A percentile compares a stretch with the other conserved stretches of the same genome.
These are phyloP conservation scores for Pleurotus cornucopiae DNA, from an alignment of 768 basidiomycete species.

Conservation along the genomic window DNA sequence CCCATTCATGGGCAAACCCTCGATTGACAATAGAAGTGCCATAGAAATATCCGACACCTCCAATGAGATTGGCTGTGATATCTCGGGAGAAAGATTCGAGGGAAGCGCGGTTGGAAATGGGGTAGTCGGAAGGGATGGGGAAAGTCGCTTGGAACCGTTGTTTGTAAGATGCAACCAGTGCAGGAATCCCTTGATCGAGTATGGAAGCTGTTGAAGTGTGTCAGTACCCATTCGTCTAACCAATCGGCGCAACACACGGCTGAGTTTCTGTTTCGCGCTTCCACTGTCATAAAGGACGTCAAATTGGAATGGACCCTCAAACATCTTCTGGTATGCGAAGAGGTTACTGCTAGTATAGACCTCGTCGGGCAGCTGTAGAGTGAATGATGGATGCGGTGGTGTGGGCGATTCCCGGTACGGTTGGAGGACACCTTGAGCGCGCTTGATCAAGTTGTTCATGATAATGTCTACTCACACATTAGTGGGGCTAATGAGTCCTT, in stretches of 20 bases:
- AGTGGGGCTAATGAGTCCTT: neutral
- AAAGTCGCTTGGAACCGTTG: slow-evolving; percentile 67
- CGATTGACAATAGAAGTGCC: slow-evolving; percentile 85
- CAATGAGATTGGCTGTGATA: slow-evolving; percentile 87
- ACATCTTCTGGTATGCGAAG: slow-evolving; percentile 82
- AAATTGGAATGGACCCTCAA: slow-evolving; percentile 82
- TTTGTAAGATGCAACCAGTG: slow-evolving; percentile 56
- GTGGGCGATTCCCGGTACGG: slow-evolving; percentile 49
- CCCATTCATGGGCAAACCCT: slow-evolving; percentile 88
- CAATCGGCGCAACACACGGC: slow-evolving; percentile 40
- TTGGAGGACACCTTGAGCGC: slow-evolving; percentile 49
- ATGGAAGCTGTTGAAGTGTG: slow-evolving; percentile 41
- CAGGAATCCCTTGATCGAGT: slow-evolving; percentile 67
- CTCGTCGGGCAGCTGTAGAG: slow-evolving; percentile 75
- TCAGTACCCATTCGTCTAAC: neutral
- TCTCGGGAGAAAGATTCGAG: slow-evolving; percentile 78
- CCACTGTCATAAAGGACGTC: slow-evolving; percentile 85
- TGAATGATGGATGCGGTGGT: slow-evolving; percentile 75
- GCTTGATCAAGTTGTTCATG: slow-evolving; percentile 51
- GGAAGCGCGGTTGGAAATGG: slow-evolving; percentile 38
- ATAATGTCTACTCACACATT: slow-evolving; percentile 48
- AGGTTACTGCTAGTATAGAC: slow-evolving; percentile 71
- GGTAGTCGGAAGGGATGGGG: slow-evolving; percentile 58
- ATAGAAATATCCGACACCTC: slow-evolving; percentile 94
- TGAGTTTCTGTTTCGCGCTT: slow-evolving; percentile 60